Base-by-base conservation (phyloP, 2,329 filamentous ascomycete genomes). In the Zymoseptoria brevis region DNA sequence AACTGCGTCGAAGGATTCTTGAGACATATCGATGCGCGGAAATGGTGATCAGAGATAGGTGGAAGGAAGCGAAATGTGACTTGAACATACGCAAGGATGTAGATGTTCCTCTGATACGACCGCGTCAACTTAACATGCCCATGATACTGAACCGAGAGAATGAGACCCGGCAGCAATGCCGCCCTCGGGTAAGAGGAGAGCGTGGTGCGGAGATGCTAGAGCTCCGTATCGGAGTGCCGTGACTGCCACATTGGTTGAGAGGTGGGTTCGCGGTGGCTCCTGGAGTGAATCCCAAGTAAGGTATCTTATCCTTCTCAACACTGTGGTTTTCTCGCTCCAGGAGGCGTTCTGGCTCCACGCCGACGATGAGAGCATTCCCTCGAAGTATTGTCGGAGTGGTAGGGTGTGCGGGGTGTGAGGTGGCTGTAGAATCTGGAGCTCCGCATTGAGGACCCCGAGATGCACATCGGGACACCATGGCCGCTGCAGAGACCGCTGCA, bases 1-100 rank as follows among this genome's bases (percentile, higher is more conserved):
- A 19, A 69, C 57, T 4, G 67, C 67, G 48, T 69, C 67, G 54
- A 53, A 65, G 3, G 52, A 29, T 49, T 64, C 58, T 8, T 49
- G 22, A 8, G 45, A 29, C 51, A 53, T 53, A 13, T 11, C n/a
- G 50, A 19, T 11, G 22, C 16, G 50, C 50, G 7, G 35, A n/a
- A 45, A n/a, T 4, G 13, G 16, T 16, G 35, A 45, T 45, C 35
- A 16, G 16, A 45, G 35, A 13, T 45, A 7, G 35, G 35, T 16
- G 9, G 35, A 16, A 5, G 16, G 11, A 45, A n/a, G 13, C 16
- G 16, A 45, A 45, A n/a, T 45, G 35, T 45, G 13, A 16, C 6
- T 45, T 16, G 35, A 4, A 2, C 8, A 29, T 29, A 29, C 26
- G 26, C 8, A 45, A 7, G 5, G 3, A 7, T 45, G 35, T 41